Evolutionary conservation across 2,329 filamentous ascomycete species (phyloP), one percentile per base, ranked within the genome.

Genomic region (Exophiala sideris): DNA sequence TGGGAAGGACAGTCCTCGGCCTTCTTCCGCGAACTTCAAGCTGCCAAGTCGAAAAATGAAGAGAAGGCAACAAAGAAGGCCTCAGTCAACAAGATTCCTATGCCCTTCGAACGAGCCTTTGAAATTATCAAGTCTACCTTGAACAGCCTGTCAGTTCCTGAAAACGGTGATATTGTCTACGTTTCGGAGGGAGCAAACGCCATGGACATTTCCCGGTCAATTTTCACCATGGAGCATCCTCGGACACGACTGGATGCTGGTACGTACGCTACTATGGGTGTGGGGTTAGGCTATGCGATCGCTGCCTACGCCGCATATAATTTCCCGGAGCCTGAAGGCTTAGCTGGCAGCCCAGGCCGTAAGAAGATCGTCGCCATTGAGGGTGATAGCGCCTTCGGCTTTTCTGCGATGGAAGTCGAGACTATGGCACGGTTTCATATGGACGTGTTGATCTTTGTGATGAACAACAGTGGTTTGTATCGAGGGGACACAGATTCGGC

Each of bases 131-230:
- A 77, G 56, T 63, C 67, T 2, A 74, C 73, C 1, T 67, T 83
- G 11, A 73, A 80, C 58, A 62, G 57, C 3, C 62, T 78, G 32
- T 78, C 71, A 0, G 74, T 70, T 11, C 71, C 71, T 1, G 69
- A 72, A 40, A 66, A 76, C 11, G 78, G 75, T 14, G 67, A 73
- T 41, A 73, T 82, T 20, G 75, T 82, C 14, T 82, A 82, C 57
- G 70, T 82, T 33, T 79, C 77, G 1, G 79, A 83, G 67, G 80
- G 80, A 8, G 78, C 80, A 8, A 82, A 82, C 62, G 80, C 80
- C 4, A 84, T 83, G 81, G 81, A 83, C 58, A 82, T 83, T 49
- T 80, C 77, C 2, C 76, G 80, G n/a, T 78, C 76, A 10, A 72
- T 76, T 36, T 82, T 83, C 63, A 71, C 76, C 0, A 69, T 83